Evolutionary conservation across 768 basidiomycete genomes (phyloP), one percentile per base, ranked within the genome.

Genomic region (Collybia sordida): DNA sequence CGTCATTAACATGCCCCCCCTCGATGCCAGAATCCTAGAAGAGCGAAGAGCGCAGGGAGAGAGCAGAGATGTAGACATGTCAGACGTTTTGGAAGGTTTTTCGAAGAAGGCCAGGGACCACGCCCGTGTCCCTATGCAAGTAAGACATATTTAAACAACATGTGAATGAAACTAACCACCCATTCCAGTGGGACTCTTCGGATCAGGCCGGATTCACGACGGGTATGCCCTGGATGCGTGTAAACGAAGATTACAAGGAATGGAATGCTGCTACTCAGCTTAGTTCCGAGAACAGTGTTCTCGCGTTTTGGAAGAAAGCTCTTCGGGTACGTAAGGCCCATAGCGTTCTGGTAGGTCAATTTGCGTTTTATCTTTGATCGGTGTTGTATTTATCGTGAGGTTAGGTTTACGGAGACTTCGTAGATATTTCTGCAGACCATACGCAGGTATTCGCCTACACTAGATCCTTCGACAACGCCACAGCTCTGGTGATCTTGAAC

Each of bases 191-290:
- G 86, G 71, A 83, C 53, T 47, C 68, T 7, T 62, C 70, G 3
- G 21, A 64, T 6, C 72, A 88, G 47, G 84, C 77, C 0, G 87
- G 88, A 0, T 89, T 90, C 63, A 82, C 83, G 12, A 72, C 77
- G 0, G 81, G 79, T 1, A 74, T 62, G 2, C 86, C 88, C 0
- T 90, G 86, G 87, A 89, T 89, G 85, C 72, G 84, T 22, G 79
- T 85, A 5, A 84, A 87, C 56, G 84, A 86, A 34, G 85, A 88
- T 56, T 86, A 81, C 59, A 48, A 54, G 15, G 52, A 54, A 0
- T 86, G 82, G 77, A 89, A 88, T 56, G 84, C 72, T 15, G 71
- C 58, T 1, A 63, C 60, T 14, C 80, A 88, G 64, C 36, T 70
- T 14, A 53, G 58, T 0, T 78, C 86, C 49, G 55, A 66, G 0